Percentiles rank a stretch among this genome's conserved stretches.
Evolutionary conservation across 192 early-diverging fungal genomes (phyloP).

Genomic region (Entophlyctis luteolus): DNA sequence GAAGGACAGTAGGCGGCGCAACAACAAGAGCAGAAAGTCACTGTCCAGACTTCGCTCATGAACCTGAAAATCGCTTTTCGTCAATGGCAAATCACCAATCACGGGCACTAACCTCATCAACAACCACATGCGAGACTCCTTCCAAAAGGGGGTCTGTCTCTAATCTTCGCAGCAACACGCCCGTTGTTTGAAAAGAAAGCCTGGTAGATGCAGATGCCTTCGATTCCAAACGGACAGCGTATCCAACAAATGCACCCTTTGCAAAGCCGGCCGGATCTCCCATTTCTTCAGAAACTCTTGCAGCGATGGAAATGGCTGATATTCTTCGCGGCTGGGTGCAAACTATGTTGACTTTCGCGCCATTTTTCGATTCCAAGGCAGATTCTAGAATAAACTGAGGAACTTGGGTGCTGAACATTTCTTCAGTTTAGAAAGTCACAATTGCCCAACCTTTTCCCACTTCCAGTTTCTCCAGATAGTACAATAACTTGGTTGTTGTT

Average conservation of each 20-base stretch:
- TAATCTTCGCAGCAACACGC: constrained; percentile 66
- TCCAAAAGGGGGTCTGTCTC: constrained; percentile 57
- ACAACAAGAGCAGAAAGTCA: constrained; percentile 69
- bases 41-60: constrained; percentile 73
- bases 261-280: constrained; percentile 53
- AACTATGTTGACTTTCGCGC: constrained; percentile 56
- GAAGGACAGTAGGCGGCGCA: constrained; percentile 48
- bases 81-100: neutral
- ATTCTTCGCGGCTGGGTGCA: constrained; percentile 64
- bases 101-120: constrained; percentile 54
- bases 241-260: constrained; percentile 65
- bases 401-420: constrained; percentile 62
- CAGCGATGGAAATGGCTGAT: constrained; percentile 74
- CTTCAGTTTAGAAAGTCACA: constrained; percentile 15
- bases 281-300: constrained; percentile 70
- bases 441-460: constrained; percentile 18
- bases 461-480: constrained; percentile 77
- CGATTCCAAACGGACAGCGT: constrained; percentile 68
- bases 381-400: constrained; percentile 73
- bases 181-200: constrained; percentile 72
- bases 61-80: constrained; percentile 31
- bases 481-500: constrained; percentile 59
- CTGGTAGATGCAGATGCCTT: constrained; percentile 50
- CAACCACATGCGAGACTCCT: constrained; percentile 64
- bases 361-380: constrained; percentile 38